Percentiles rank a stretch among this genome's conserved stretches.
These are phyloP conservation scores for Vinca minor DNA, from an alignment of 257 asterid genomes.

Conservation along the genomic window DNA sequence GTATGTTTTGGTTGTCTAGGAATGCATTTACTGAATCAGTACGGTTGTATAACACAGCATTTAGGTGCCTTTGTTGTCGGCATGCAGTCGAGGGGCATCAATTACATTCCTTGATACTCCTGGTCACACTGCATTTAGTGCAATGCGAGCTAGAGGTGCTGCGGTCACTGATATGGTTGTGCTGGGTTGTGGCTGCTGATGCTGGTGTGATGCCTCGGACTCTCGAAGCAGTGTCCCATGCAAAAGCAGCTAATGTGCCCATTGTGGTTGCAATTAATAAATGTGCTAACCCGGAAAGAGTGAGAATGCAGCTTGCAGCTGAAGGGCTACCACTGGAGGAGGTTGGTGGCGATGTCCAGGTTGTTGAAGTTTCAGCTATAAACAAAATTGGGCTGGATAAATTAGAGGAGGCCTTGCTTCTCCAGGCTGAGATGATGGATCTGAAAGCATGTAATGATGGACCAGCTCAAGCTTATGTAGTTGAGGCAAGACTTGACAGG, in stretches of 20 bases:
- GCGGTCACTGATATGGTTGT: slow-evolving; percentile 92
- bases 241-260: slow-evolving; percentile 73
- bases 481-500: slow-evolving; percentile 90
- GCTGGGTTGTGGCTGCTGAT: slow-evolving; percentile 95
- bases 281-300: slow-evolving; percentile 87
- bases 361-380: slow-evolving; percentile 86
- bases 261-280: slow-evolving; percentile 85
- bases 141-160: slow-evolving; percentile 97
- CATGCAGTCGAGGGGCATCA: slow-evolving; percentile 83
- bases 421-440: slow-evolving; percentile 91
- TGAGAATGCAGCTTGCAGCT: slow-evolving; percentile 67
- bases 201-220: slow-evolving; percentile 99
- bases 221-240: slow-evolving; percentile 89
- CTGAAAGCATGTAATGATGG: slow-evolving; percentile 82
- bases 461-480: slow-evolving; percentile 95
- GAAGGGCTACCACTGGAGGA: slow-evolving; percentile 85
- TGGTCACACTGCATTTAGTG: slow-evolving; percentile 97
- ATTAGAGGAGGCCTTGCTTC: slow-evolving; percentile 85
- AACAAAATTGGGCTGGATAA: slow-evolving; percentile 61
- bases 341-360: slow-evolving; percentile 96
- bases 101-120: slow-evolving; percentile 98
- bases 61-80: slow-evolving; percentile 91
- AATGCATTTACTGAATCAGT: too few species aligned
- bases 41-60: slow-evolving; percentile 98
- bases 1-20: too few species aligned